Conservation (phyloP, 768 basidiomycete genomes). For the Rhodotorula babjevae region DNA sequence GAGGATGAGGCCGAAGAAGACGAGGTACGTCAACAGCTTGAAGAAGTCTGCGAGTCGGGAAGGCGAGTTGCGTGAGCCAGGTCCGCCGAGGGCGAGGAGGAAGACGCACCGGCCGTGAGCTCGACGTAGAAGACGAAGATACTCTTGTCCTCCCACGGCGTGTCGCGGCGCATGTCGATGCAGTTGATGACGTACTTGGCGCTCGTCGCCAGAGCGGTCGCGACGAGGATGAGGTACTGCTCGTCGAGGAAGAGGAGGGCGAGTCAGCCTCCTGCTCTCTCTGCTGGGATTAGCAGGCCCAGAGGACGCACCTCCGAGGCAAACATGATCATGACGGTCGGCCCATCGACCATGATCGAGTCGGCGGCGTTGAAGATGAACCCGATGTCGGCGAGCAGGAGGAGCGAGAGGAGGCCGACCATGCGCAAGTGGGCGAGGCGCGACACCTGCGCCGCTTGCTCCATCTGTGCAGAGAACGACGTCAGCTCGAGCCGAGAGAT, state of each 20-base stretch:
- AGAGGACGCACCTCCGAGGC: constrained; percentile 71
- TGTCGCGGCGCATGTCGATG: constrained; percentile 69
- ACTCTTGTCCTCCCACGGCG: constrained; percentile 96
- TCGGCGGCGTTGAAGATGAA: constrained; percentile 78
- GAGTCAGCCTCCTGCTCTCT: not conserved
- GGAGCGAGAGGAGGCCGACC: constrained; percentile 63
- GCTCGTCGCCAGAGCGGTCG: constrained; percentile 69
- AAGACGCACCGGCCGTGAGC: constrained; percentile 68
- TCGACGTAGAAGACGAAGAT: constrained; percentile 97
- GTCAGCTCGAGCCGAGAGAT: not conserved
- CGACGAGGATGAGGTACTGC: constrained; percentile 83
- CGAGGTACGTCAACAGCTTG: constrained; percentile 83
- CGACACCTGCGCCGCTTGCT: constrained; percentile 86
- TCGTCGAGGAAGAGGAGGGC: not conserved
- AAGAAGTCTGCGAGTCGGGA: constrained; percentile 65
- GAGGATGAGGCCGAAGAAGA: constrained; percentile 90
- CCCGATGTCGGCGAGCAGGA: constrained; percentile 68
- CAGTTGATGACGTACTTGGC: constrained; percentile 77
- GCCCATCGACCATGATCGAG: constrained; percentile 68
- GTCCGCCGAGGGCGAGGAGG: too few species aligned
- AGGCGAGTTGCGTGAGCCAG: not conserved
- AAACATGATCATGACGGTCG: constrained; percentile 89
- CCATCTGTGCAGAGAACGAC: constrained; percentile 63
- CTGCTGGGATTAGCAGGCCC: too few species aligned
- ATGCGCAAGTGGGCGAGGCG: constrained; percentile 83